A percentile compares a stretch with the other conserved stretches of the same genome.
Conservation (phyloP, 2,329 filamentous ascomycete genomes). For the Chaetoscypha palmicola region DNA sequence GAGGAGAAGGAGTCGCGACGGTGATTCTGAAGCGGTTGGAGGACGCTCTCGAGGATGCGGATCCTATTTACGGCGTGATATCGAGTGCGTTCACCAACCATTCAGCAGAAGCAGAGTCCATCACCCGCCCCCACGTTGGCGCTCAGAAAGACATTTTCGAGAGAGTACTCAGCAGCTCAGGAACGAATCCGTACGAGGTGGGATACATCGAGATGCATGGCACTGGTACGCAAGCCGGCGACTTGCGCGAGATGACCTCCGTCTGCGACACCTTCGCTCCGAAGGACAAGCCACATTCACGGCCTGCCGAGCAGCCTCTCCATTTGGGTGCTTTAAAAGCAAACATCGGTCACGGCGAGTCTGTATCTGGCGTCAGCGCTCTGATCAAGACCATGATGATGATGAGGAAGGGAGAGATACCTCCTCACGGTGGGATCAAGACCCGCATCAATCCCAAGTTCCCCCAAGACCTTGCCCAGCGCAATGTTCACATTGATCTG, state of each 20-base stretch:
- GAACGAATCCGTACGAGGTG: slow-evolving; percentile 66
- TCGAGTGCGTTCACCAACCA: slow-evolving; percentile 36
- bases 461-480: slow-evolving; percentile 29
- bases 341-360: slow-evolving; percentile 29
- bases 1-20: slow-evolving; percentile 54
- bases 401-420: slow-evolving; percentile 19
- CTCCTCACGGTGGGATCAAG: slow-evolving; percentile 22
- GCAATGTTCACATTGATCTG: slow-evolving; percentile 39
- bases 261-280: slow-evolving; percentile 33
- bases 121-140: slow-evolving; percentile 13
- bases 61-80: slow-evolving; percentile 39
- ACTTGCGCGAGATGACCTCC: slow-evolving; percentile 40
- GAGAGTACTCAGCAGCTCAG: slow-evolving; percentile 58
- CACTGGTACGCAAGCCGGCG: slow-evolving; percentile 76
- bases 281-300: slow-evolving; percentile 34
- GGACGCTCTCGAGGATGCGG: slow-evolving; percentile 36
- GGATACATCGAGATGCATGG: slow-evolving; percentile 84
- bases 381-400: slow-evolving; percentile 26
- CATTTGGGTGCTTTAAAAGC: slow-evolving; percentile 35
- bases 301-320: background rate
- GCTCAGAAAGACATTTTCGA: slow-evolving; percentile 44
- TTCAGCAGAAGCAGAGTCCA: slow-evolving; percentile 61
- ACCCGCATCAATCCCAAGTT: slow-evolving; percentile 25
- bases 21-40: slow-evolving; percentile 52
- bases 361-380: slow-evolving; percentile 22